A percentile compares a stretch with the other conserved stretches of the same genome.
These are phyloP conservation scores for Neofusicoccum umdonicola DNA, from an alignment of 2,329 filamentous ascomycete species.

Conservation along the genomic window DNA sequence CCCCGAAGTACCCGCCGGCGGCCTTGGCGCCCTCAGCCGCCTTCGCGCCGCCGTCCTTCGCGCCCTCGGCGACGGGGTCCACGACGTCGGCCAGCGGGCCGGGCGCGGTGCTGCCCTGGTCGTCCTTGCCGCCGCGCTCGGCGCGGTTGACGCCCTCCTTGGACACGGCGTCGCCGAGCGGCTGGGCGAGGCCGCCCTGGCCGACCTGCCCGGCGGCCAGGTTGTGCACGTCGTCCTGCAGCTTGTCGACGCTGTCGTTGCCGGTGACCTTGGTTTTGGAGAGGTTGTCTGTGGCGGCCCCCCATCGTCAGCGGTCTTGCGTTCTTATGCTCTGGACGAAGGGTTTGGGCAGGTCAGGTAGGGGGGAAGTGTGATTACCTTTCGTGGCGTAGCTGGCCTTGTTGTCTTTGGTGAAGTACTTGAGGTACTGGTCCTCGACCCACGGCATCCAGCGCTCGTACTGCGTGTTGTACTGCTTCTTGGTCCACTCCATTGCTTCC, in stretches of 20 bases:
- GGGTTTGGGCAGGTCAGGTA: background rate
- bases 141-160: constrained; percentile 65
- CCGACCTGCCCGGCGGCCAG: constrained; percentile 64
- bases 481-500: constrained; percentile 48
- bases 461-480: constrained; percentile 66
- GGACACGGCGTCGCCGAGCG: constrained; percentile 60
- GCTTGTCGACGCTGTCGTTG: constrained; percentile 62
- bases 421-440: constrained; percentile 70
- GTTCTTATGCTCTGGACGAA: background rate
- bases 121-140: constrained; percentile 64
- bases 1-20: background rate
- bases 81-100: background rate
- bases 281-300: constrained; percentile 55
- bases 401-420: constrained; percentile 74
- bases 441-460: constrained; percentile 76
- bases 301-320: too few species aligned
- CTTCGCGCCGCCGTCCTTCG: background rate
- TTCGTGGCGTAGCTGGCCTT: constrained; percentile 70
- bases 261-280: constrained; percentile 69
- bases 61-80: background rate
- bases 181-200: constrained; percentile 64
- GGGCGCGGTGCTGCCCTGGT: constrained; percentile 44
- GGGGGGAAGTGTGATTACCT: constrained; percentile 43
- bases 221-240: constrained; percentile 66
- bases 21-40: background rate